A percentile compares a stretch with the other conserved stretches of the same genome.
These are phyloP conservation scores for Dendrocalamus latiflorus DNA, from an alignment of 202 grass and related monocot genomes.

Conservation along the genomic window DNA sequence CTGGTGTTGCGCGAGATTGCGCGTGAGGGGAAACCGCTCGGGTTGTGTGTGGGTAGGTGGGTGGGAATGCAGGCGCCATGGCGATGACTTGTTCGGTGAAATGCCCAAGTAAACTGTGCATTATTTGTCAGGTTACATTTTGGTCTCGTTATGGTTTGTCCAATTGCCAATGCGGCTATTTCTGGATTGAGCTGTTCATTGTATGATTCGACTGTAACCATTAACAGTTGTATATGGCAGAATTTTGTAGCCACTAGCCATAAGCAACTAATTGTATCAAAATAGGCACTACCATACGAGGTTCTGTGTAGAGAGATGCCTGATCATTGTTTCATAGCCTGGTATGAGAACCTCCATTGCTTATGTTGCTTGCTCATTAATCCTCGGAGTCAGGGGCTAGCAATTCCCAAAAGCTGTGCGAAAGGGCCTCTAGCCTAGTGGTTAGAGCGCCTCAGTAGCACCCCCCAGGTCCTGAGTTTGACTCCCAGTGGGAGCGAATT, in stretches of 20 bases:
- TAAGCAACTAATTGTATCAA: neutral
- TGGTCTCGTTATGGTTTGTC: neutral
- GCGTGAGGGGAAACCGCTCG: neutral
- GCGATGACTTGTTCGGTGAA: conserved; percentile 38
- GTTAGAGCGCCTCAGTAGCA: too few relatives aligned
- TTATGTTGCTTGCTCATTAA: conserved; percentile 1
- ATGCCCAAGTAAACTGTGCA: conserved; percentile 16
- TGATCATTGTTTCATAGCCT: neutral
- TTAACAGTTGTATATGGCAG: neutral
- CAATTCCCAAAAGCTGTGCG: neutral
- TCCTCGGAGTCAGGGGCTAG: neutral
- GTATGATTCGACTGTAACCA: neutral
- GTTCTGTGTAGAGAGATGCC: neutral
- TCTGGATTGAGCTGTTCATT: neutral
- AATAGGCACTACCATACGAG: neutral
- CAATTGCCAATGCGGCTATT: neutral
- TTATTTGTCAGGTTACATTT: neutral
- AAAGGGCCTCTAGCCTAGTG: too few relatives aligned
- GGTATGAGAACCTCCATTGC: neutral
- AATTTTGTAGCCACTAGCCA: neutral
- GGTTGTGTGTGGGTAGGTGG: too few relatives aligned
- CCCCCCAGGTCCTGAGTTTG: too few relatives aligned
- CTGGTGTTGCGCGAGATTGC: neutral
- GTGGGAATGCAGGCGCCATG: neutral
- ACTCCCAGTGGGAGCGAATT: too few relatives aligned